Percentiles rank a stretch among this genome's conserved stretches.
Evolutionary conservation across 257 asterid species (phyloP).

Genomic region (Capsicum baccatum): DNA sequence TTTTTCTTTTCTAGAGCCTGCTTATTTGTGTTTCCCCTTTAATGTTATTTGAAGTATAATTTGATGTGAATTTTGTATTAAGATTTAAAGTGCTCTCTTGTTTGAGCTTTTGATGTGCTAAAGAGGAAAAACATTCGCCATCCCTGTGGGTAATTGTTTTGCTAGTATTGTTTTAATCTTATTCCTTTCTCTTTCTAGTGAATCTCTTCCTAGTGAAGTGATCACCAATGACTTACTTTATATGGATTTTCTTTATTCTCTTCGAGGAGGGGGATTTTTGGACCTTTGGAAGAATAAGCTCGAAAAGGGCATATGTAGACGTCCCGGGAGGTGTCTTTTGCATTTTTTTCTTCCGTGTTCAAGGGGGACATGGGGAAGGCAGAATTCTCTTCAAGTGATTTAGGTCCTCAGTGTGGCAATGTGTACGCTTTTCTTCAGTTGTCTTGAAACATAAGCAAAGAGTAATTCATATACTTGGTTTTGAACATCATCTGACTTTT

Average conservation of each 20-base stretch:
- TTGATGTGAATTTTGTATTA: background rate
- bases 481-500: constrained; percentile 6
- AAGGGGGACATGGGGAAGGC: background rate
- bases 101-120: background rate
- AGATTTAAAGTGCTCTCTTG: background rate
- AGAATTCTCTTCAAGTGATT: background rate
- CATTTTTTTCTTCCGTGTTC: background rate
- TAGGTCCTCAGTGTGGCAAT: constrained; percentile 1
- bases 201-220: background rate
- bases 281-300: background rate
- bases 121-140: background rate
- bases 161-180: background rate
- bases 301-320: background rate
- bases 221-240: background rate
- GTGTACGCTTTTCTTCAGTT: background rate
- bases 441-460: constrained; percentile 21
- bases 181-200: background rate
- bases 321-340: background rate
- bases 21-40: background rate
- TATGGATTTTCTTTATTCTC: background rate
- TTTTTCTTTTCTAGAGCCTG: background rate
- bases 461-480: background rate
- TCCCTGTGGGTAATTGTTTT: background rate
- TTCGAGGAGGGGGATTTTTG: background rate
- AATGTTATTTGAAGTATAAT: background rate